These are phyloP conservation scores for Stephanodiscus triporus DNA, from an alignment of 108 stramenopile species.

Conservation along the genomic window DNA sequence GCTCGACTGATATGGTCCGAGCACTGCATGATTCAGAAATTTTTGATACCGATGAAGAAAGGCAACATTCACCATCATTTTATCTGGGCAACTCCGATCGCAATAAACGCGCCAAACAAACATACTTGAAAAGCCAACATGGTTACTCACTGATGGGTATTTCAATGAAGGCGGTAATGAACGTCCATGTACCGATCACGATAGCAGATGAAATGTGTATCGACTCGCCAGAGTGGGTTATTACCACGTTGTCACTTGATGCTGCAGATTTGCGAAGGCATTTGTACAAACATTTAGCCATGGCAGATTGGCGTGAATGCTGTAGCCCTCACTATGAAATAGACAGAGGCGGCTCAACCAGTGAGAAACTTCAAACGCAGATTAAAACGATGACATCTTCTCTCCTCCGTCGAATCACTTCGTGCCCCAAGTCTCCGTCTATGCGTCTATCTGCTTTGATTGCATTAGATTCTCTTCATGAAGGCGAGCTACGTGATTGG, in stretches of 20 bases:
- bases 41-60: conserved; percentile 1
- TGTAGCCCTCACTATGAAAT: neutral
- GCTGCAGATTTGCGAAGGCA: conserved; percentile 41
- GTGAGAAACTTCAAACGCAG: neutral
- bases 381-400: conserved; percentile 3
- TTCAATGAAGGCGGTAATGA: conserved; percentile 37
- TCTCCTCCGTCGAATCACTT: conserved; percentile 11
- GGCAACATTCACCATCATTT: conserved; percentile 1
- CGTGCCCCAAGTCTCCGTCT: conserved; percentile 16
- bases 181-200: conserved; percentile 8
- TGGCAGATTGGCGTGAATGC: neutral
- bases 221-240: neutral
- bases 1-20: conserved; percentile 7
- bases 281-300: conserved; percentile 30
- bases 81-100: conserved; percentile 19
- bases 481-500: conserved; percentile 6
- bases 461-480: conserved; percentile 25
- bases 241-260: conserved; percentile 18
- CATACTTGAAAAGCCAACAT: conserved; percentile 2
- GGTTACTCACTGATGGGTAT: conserved; percentile 26
- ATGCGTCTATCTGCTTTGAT: conserved; percentile 24
- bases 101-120: conserved; percentile 21
- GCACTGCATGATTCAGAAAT: conserved; percentile 23
- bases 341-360: neutral
- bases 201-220: neutral